A percentile compares a stretch with the other conserved stretches of the same genome.
These are phyloP conservation scores for Sanghuangporus baumii DNA, from an alignment of 1,284 basidiomycete genomes.

Conservation along the genomic window DNA sequence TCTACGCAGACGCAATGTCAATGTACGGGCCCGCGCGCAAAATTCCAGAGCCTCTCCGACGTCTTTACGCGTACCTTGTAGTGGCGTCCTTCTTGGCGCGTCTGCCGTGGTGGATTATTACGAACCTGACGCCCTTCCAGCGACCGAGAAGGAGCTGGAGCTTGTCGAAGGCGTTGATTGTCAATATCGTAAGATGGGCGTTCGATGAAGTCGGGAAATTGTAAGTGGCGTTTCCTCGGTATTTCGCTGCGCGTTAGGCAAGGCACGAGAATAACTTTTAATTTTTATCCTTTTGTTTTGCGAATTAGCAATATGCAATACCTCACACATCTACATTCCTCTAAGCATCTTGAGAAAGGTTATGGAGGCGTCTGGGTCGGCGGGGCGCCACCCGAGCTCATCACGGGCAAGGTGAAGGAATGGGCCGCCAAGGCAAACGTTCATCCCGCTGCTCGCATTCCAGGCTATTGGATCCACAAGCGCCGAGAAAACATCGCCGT, in stretches of 20 bases:
- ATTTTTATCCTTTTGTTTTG: not conserved
- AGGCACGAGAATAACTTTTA: not conserved
- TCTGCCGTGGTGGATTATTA: slow-evolving; percentile 1
- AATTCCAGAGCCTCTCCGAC: not conserved
- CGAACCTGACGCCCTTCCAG: not conserved
- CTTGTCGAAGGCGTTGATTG: not conserved
- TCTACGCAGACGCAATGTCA: not conserved
- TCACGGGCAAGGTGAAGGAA: slow-evolving; percentile 41
- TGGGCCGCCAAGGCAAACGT: slow-evolving; percentile 39
- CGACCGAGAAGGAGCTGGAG: slow-evolving; percentile 11
- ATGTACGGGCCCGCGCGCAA: not conserved
- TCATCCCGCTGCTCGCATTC: slow-evolving; percentile 35
- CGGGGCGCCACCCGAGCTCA: slow-evolving; percentile 43
- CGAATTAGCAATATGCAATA: not conserved
- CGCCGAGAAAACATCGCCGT: slow-evolving; percentile 30
- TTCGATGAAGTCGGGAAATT: not conserved
- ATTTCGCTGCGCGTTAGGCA: not conserved
- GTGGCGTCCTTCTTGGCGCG: not conserved
- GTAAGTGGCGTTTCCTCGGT: not conserved
- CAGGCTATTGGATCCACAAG: slow-evolving; percentile 54
- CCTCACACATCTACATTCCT: not conserved
- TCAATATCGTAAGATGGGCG: not conserved
- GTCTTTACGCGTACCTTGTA: not conserved
- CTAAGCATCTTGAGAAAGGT: slow-evolving; percentile 5
- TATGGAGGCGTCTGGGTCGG: slow-evolving; percentile 30